phyloP scores from a whole-genome alignment of 2,329 filamentous ascomycete species.

The Drechmeria coniospora region DNA sequence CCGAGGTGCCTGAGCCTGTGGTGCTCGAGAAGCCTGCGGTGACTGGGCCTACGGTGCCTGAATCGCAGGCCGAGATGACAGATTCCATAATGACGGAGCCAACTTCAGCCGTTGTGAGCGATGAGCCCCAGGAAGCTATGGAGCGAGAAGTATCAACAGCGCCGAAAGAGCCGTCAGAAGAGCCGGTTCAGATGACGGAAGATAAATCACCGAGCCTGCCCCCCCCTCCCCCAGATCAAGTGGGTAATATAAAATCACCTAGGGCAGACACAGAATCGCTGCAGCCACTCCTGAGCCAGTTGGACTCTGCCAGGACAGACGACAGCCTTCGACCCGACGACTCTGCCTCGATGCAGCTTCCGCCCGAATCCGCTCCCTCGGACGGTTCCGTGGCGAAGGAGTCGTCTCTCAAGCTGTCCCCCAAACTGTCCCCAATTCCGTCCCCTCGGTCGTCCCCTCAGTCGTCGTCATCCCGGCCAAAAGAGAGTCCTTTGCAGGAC shows the following conservation, averaged over 20 bases:
- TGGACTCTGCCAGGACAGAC: constrained; percentile 20
- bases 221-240: constrained; percentile 22
- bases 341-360: constrained; percentile 18
- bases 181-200: neutral
- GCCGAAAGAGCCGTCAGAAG: neutral
- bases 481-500: no score
- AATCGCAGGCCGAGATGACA: constrained; percentile 4
- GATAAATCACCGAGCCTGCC: constrained; percentile 8
- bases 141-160: constrained; percentile 12
- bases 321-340: constrained; percentile 23
- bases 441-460: no score
- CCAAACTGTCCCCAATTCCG: no score
- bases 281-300: constrained; percentile 11
- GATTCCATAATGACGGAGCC: constrained; percentile 15
- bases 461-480: no score
- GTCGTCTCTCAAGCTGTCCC: no score
- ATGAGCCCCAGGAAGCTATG: constrained; percentile 11
- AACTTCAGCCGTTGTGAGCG: constrained; percentile 15
- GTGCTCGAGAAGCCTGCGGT: no score
- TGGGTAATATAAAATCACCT: constrained; percentile 23
- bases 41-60: no score
- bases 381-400: no score
- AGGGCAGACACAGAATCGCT: constrained; percentile 10
- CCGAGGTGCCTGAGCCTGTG: no score
- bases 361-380: no score